These are phyloP conservation scores for Neofusicoccum parvum DNA, from an alignment of 2,329 filamentous ascomycete genomes.

Conservation along the genomic window DNA sequence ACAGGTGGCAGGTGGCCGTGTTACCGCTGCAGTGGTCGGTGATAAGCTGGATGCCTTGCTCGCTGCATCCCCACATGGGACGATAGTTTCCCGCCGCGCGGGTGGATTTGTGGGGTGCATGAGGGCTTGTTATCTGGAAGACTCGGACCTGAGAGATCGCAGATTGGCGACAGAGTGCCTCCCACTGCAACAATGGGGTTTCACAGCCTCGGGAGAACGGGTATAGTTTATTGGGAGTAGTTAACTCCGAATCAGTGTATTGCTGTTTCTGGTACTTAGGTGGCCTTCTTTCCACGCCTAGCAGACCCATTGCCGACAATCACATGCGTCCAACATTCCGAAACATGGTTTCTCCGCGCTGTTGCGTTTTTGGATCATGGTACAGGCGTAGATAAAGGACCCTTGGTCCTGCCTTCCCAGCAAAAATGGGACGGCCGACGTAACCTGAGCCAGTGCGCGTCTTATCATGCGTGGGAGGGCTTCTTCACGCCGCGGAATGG, in stretches of 20 bases:
- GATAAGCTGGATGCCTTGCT: slow-evolving; percentile 15
- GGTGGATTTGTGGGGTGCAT: slow-evolving; percentile 16
- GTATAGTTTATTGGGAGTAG: background rate
- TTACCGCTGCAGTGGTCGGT: background rate
- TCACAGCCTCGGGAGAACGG: background rate
- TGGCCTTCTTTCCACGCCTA: background rate
- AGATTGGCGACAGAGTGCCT: background rate
- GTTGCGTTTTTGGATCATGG: background rate
- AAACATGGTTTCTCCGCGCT: background rate
- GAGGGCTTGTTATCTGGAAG: slow-evolving; percentile 13
- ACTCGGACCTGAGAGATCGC: background rate
- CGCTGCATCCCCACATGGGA: slow-evolving; percentile 9
- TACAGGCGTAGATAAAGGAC: background rate
- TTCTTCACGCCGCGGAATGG: background rate
- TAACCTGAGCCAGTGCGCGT: background rate
- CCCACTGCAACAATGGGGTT: background rate
- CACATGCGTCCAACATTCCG: background rate
- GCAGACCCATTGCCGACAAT: background rate
- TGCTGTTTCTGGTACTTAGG: background rate
- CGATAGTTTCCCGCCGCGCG: background rate
- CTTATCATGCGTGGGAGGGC: background rate
- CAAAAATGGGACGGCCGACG: no score
- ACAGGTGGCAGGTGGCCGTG: background rate
- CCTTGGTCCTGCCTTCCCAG: background rate
- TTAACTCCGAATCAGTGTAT: background rate